A percentile compares a stretch with the other conserved stretches of the same genome.
Evolutionary conservation across 306 rosid species (phyloP).

Genomic region (Castanospermum australe): DNA sequence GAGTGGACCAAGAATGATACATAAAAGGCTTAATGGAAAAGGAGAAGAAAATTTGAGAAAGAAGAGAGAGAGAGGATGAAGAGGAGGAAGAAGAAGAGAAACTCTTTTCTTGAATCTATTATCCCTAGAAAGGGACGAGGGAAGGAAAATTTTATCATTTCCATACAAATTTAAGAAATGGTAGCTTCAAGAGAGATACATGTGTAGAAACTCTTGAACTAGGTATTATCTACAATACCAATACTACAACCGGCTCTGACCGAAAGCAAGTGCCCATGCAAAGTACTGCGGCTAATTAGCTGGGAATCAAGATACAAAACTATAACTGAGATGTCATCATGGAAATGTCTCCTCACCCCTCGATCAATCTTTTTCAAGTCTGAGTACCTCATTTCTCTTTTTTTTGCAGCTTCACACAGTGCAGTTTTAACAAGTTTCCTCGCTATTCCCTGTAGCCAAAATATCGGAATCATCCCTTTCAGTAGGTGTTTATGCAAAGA

Average conservation of each 20-base stretch:
- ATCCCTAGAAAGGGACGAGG: background rate
- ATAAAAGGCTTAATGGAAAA: too few species aligned
- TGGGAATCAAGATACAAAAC: conserved; percentile 80
- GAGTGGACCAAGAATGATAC: too few species aligned
- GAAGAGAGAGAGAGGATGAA: too few species aligned
- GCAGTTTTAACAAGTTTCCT: conserved; percentile 76
- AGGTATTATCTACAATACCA: conserved; percentile 35
- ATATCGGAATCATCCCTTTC: background rate
- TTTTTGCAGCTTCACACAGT: conserved; percentile 83
- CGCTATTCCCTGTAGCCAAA: conserved; percentile 70
- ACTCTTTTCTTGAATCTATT: conserved; percentile 26
- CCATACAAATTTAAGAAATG: conserved; percentile 27
- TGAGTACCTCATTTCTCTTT: conserved; percentile 95
- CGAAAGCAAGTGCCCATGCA: conserved; percentile 57
- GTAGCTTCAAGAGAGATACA: conserved; percentile 18
- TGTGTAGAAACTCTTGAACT: conserved; percentile 34
- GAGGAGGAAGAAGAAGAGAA: background rate
- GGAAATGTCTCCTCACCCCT: conserved; percentile 98
- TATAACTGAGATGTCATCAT: conserved; percentile 89
- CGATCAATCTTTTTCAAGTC: conserved; percentile 88
- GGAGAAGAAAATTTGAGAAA: too few species aligned
- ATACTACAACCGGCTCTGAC: conserved; percentile 61
- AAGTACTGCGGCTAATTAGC: conserved; percentile 46
- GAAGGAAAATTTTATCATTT: conserved; percentile 13
- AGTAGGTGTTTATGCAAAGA: background rate